Base-by-base conservation (phyloP, 495 filamentous ascomycete genomes). In the Podospora pseudopauciseta region DNA sequence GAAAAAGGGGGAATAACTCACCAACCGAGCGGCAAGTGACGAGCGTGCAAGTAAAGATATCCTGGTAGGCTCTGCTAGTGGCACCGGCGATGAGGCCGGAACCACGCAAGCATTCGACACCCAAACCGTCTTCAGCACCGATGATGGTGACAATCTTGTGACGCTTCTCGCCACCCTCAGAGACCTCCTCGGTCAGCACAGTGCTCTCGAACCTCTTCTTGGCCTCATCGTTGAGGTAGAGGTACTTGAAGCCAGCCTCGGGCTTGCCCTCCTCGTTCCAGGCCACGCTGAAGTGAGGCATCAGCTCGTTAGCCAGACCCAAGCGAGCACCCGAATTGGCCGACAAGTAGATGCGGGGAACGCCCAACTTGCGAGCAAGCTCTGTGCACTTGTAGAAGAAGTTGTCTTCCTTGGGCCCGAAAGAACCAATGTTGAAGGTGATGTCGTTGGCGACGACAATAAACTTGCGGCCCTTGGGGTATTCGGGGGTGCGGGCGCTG, bases 311-410 rank as follows among this genome's bases (percentile, higher is more conserved):
- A 66, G 95, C 95, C 82, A 99, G 91, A 73, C 95, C 95, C 72
- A 99, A 91, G 75, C 96, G 93, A 65, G 95, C 95, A 87, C 95
- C 95, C n/a, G 95, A 99, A 86, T 99, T 99, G 73, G 95, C 95
- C 78, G 96, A 98, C 32, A 99, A 85, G 78, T 99, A 99, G 76
- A 99, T 95, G 56, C 95, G 90, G 20, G 95, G 95, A 75, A 99
- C 96, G 60, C 95, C 95, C 64, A 97, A 82, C 81, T 91, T 93
- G 69, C 94, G 86, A 64, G 95, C 95, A 67, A 97, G 85, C 80
- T 99, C 94, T 15, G 95, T 97, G 81, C 95, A 99, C 86, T 97
- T 97, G 83, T 93, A 89, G 88, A 99, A 99, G 88, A 97, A 99
- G 71, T 91, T 91, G 79, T 99, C 95, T 82, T 99, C 95, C 79